Base-by-base conservation (phyloP, 2,329 filamentous ascomycete species). In the Pyrenophora teres region DNA sequence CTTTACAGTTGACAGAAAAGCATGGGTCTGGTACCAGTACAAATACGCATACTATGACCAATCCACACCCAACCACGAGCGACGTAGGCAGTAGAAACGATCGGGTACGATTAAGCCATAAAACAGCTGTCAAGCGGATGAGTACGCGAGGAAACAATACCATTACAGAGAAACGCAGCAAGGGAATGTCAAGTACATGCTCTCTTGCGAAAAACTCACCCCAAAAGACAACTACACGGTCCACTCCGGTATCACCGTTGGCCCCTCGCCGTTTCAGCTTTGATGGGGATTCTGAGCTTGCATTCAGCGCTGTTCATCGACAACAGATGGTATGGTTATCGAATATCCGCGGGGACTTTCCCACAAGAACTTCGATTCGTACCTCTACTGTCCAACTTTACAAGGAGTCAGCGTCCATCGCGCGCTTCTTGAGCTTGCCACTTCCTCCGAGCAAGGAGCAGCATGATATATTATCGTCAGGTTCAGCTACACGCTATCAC, bases 211-310 rank as follows among this genome's bases (percentile, higher is more conserved):
- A 2, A 12, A 21, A 21, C 4, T 21, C 33, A 3, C 3, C 9
- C 3, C 15, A 4, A 3, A 30, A 9, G 13, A 12, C 23, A 6
- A 38, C 3, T 25, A 27, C 9, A 0, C 12, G 6, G 9, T 7
- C n/a, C 9, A 15, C 5, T 19, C 7, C 2, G 6, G 16, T 25
- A 2, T 2, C 13, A 8, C 25, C 25, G 9, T 32, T 38, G 3
- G 4, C 12, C 0, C 13, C 27, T 23, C 37, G 32, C 38, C 49
- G 32, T 8, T 38, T 51, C 15, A 51, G 42, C 43, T 51, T 51
- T 18, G 49, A 41, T 21, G n/a, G 13, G n/a, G 13, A 18, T 25
- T 21, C 38, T 31, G 38, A 36, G 8, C n/a, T n/a, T 4, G 16
- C n/a, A 5, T 25, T 33, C 38, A 3, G 4, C 13, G 13, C 19